phyloP scores from a whole-genome alignment of 768 basidiomycete genomes.

The Russula sp. region DNA sequence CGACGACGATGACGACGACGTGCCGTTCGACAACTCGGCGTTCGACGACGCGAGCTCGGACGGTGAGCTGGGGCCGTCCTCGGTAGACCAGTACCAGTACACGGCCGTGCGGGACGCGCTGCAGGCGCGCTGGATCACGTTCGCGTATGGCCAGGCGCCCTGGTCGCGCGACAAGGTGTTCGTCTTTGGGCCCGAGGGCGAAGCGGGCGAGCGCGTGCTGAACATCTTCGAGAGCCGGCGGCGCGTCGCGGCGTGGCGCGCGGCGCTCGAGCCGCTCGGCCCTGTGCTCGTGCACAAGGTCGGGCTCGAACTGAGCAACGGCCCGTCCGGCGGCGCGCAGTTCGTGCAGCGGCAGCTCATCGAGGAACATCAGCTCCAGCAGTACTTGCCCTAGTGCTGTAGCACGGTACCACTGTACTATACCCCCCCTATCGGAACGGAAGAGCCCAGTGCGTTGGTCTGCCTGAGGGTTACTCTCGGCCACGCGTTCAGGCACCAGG shows the following conservation, averaged over 20 bases:
- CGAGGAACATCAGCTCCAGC: neutral
- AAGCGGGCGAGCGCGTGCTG: conserved; percentile 64
- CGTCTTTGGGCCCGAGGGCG: conserved; percentile 80
- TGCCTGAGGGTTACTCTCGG: too few relatives aligned
- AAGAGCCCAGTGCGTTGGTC: neutral
- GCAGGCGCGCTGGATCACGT: conserved; percentile 69
- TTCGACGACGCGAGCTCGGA: conserved; percentile 26
- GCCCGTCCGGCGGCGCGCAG: conserved; percentile 39
- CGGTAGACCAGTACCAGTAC: conserved; percentile 65
- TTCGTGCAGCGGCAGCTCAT: neutral
- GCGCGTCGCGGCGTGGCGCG: conserved; percentile 53
- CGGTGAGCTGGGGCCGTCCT: conserved; percentile 45
- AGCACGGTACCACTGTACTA: too few relatives aligned
- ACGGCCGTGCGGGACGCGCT: conserved; percentile 61
- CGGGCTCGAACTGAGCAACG: conserved; percentile 66
- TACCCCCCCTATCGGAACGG: neutral
- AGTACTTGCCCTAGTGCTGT: neutral
- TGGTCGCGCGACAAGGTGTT: conserved; percentile 67
- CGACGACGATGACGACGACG: conserved; percentile 31
- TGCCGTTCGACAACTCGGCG: conserved; percentile 31
- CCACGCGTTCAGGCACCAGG: too few relatives aligned
- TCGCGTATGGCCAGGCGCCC: conserved; percentile 66
- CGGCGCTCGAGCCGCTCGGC: conserved; percentile 63
- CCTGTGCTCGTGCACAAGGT: conserved; percentile 63
- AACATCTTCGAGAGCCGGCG: conserved; percentile 63